Percentiles rank a stretch among this genome's conserved stretches.
These are phyloP conservation scores for Populus tremula DNA, from an alignment of 345 rosid genomes.

Conservation along the genomic window DNA sequence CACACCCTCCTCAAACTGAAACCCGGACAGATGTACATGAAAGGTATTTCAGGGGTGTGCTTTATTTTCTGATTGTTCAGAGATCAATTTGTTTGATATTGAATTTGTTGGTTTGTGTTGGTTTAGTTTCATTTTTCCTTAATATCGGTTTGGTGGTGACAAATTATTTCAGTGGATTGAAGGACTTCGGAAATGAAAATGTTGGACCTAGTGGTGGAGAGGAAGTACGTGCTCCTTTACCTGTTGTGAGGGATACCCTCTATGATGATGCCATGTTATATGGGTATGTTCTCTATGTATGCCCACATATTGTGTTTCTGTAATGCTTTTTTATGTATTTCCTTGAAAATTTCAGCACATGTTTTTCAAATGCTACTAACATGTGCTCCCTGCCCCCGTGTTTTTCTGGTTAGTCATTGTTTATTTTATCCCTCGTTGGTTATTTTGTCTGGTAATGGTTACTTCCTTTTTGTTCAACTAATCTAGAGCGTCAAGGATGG, in stretches of 20 bases:
- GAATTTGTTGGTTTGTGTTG: neutral
- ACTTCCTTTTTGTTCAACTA: slow-evolving; percentile 11
- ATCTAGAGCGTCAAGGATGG: slow-evolving; percentile 53
- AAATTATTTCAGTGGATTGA: slow-evolving; percentile 38
- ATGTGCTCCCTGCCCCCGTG: neutral
- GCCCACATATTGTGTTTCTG: neutral
- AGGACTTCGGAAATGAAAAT: slow-evolving; percentile 34
- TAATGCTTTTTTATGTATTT: neutral
- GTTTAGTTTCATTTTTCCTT: slow-evolving; percentile 2
- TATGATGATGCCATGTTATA: slow-evolving; percentile 63
- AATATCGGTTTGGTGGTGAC: slow-evolving; percentile 7
- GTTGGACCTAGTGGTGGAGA: slow-evolving; percentile 46
- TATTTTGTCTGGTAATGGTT: neutral
- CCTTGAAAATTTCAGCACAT: neutral
- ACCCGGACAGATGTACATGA: slow-evolving; percentile 31
- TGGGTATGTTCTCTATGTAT: slow-evolving; percentile 44
- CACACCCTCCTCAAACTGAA: slow-evolving; percentile 40
- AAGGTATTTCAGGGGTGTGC: slow-evolving; percentile 37
- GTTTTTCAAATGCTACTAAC: neutral
- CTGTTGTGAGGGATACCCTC: slow-evolving; percentile 93
- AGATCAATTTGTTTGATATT: neutral
- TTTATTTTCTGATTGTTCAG: neutral
- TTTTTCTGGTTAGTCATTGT: neutral
- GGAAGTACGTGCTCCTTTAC: slow-evolving; percentile 90
- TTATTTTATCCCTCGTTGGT: neutral